Evolutionary conservation across 345 rosid species (phyloP).

Genomic region (Lepidium aucheri): DNA sequence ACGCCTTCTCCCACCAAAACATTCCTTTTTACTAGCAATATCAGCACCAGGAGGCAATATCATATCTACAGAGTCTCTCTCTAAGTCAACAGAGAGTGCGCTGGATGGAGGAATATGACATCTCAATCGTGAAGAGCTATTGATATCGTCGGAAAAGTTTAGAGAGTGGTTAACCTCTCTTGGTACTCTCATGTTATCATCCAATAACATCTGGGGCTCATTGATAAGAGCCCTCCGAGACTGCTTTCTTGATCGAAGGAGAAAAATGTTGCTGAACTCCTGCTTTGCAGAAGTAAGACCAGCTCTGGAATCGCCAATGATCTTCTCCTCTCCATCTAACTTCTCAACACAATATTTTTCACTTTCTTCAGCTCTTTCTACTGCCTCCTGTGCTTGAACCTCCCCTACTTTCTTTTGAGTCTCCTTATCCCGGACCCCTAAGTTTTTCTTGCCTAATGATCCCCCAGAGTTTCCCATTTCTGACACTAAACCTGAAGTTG

Average conservation of each 20-base stretch:
- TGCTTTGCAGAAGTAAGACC: conserved; percentile 22
- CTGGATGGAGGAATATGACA: conserved; percentile 42
- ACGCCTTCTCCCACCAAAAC: conserved; percentile 21
- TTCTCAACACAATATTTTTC: background rate
- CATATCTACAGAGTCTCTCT: conserved; percentile 21
- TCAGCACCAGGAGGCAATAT: conserved; percentile 23
- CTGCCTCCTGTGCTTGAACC: conserved; percentile 8
- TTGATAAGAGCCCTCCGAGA: conserved; percentile 15
- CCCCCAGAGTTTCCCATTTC: conserved; percentile 26
- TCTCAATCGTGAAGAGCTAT: conserved; percentile 18
- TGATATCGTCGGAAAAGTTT: conserved; percentile 23
- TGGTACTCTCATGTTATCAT: conserved; percentile 23
- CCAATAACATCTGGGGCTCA: conserved; percentile 20
- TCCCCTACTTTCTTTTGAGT: conserved; percentile 26
- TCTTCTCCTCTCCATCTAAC: conserved; percentile 27
- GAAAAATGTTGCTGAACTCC: conserved; percentile 35
- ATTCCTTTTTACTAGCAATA: conserved; percentile 27
- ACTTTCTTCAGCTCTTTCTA: conserved; percentile 7
- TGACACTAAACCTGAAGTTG: conserved; percentile 17
- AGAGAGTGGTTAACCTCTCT: conserved; percentile 24
- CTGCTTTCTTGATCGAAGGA: conserved; percentile 37
- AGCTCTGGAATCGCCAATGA: conserved; percentile 22
- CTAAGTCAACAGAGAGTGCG: conserved; percentile 39
- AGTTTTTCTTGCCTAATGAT: conserved; percentile 1
- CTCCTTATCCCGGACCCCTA: conserved; percentile 6